A percentile compares a stretch with the other conserved stretches of the same genome.
phyloP scores from a whole-genome alignment of 2,329 filamentous ascomycete genomes.

The Penicillium sp. region DNA sequence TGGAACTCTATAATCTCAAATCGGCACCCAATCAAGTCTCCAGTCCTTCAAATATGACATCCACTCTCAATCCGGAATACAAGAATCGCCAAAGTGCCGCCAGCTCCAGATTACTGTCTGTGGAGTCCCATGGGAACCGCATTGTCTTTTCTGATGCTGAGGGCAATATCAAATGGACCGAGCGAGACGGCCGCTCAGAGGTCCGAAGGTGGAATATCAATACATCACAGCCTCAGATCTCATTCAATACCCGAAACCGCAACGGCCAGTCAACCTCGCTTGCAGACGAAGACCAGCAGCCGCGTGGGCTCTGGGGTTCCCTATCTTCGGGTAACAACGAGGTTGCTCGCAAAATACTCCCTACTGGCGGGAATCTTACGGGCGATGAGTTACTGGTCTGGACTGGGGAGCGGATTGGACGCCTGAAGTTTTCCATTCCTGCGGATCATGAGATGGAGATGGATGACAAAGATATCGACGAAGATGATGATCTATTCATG shows the following conservation, averaged over 20 bases:
- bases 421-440: slow-evolving; percentile 62
- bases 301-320: slow-evolving; percentile 58
- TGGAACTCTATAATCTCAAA: slow-evolving; percentile 70
- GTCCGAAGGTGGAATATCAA: slow-evolving; percentile 61
- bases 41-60: slow-evolving; percentile 27
- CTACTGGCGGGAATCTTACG: slow-evolving; percentile 50
- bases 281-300: slow-evolving; percentile 38
- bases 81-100: slow-evolving; percentile 84
- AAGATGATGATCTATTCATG: slow-evolving; percentile 31
- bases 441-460: slow-evolving; percentile 33
- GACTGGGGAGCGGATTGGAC: slow-evolving; percentile 81
- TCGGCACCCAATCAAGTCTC: slow-evolving; percentile 30
- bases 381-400: slow-evolving; percentile 75
- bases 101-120: slow-evolving; percentile 75
- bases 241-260: slow-evolving; percentile 7
- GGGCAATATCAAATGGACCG: slow-evolving; percentile 85
- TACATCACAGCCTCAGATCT: slow-evolving; percentile 29
- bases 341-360: slow-evolving; percentile 76
- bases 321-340: slow-evolving; percentile 53
- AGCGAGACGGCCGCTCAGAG: slow-evolving; percentile 68
- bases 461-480: slow-evolving; percentile 40
- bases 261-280: slow-evolving; percentile 14
- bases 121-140: slow-evolving; percentile 75
- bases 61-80: slow-evolving; percentile 43
- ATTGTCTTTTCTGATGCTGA: slow-evolving; percentile 82